Evolutionary conservation across 2,329 filamentous ascomycete genomes (phyloP).

Genomic region (Fusarium sp.): DNA sequence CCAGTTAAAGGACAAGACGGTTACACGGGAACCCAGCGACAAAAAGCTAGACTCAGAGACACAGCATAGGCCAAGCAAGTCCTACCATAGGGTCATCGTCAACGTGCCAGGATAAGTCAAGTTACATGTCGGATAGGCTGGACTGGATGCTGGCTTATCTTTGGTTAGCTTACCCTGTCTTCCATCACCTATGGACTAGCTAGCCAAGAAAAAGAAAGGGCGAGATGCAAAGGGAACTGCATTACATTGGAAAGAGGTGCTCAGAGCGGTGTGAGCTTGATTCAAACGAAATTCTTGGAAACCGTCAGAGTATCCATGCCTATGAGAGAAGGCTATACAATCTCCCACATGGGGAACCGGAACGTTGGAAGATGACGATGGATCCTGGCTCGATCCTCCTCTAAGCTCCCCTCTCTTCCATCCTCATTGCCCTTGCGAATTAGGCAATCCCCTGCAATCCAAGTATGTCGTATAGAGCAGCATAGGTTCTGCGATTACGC

Average conservation of each 20-base stretch:
- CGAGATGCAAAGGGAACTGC: conserved; percentile 1
- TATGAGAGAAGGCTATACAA: neutral
- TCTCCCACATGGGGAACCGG: conserved; percentile 1
- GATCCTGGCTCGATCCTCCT: conserved; percentile 16
- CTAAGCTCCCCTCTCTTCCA: neutral
- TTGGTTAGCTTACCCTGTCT: conserved; percentile 22
- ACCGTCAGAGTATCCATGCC: neutral
- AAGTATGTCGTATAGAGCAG: neutral
- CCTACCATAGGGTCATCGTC: conserved; percentile 14
- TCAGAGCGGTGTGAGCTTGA: conserved; percentile 15
- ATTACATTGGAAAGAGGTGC: conserved; percentile 11
- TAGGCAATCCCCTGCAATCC: neutral
- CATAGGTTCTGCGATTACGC: neutral
- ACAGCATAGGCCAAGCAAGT: conserved; percentile 21
- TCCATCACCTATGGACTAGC: conserved; percentile 4
- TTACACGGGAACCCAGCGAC: conserved; percentile 15
- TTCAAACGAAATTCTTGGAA: conserved; percentile 4
- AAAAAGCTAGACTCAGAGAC: conserved; percentile 10
- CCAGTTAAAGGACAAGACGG: conserved; percentile 25
- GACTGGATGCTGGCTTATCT: conserved; percentile 14
- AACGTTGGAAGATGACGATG: conserved; percentile 25
- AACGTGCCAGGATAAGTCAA: conserved; percentile 17
- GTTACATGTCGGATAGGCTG: conserved; percentile 8
- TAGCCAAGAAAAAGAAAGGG: conserved; percentile 23
- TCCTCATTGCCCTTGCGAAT: conserved; percentile 17